Evolutionary conservation across 108 stramenopile genomes (phyloP).

Genomic region (Cyclotella atomus): DNA sequence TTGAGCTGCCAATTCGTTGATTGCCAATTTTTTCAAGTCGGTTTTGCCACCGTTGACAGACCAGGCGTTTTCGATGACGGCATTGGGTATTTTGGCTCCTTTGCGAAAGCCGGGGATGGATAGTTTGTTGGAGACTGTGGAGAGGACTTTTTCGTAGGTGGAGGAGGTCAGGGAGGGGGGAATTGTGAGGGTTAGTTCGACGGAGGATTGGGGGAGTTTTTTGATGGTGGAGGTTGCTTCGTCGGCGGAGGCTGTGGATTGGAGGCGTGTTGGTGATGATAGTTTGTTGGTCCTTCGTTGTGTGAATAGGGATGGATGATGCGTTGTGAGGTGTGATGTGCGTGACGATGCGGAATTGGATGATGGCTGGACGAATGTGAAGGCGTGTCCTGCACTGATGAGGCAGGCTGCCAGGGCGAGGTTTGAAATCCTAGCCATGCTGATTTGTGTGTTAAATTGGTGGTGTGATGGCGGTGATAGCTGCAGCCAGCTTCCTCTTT

Average conservation of each 20-base stretch:
- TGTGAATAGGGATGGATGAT: background rate
- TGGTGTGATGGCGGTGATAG: too few species aligned
- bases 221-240: slow-evolving; percentile 55
- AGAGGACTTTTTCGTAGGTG: slow-evolving; percentile 80
- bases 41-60: slow-evolving; percentile 66
- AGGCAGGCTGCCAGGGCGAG: slow-evolving; percentile 41
- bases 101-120: slow-evolving; percentile 89
- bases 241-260: slow-evolving; percentile 11
- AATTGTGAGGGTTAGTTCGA: slow-evolving; percentile 67
- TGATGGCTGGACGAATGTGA: slow-evolving; percentile 14
- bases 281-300: too few species aligned
- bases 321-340: background rate
- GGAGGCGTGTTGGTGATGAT: background rate
- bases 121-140: slow-evolving; percentile 71
- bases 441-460: slow-evolving; percentile 4
- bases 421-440: slow-evolving; percentile 36
- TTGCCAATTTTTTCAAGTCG: slow-evolving; percentile 70
- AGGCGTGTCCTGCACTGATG: slow-evolving; percentile 27
- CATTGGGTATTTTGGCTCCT: slow-evolving; percentile 82
- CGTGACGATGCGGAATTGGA: background rate
- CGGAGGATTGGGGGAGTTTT: slow-evolving; percentile 72
- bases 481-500: too few species aligned
- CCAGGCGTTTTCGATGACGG: slow-evolving; percentile 82
- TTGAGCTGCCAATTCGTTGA: slow-evolving; percentile 59
- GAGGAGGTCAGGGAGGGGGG: slow-evolving; percentile 76